phyloP scores from a whole-genome alignment of 306 rosid genomes.

The Fragaria nilgerrensis region DNA sequence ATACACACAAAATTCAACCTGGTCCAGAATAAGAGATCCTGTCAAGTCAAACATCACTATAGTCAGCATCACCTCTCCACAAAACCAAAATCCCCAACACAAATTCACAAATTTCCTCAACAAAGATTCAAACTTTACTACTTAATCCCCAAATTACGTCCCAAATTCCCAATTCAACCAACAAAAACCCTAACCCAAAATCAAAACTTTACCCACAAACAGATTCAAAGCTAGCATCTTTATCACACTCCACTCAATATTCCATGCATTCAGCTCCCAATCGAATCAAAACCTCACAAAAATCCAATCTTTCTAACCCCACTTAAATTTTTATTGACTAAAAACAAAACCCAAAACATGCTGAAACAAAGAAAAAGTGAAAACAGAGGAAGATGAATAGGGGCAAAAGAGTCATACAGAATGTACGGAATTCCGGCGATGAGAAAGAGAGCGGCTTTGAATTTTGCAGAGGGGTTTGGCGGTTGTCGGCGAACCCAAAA shows the following conservation, averaged over 20 bases:
- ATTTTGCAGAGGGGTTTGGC: constrained; percentile 20
- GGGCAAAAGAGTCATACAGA: background rate
- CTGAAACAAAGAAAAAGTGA: background rate
- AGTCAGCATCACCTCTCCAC: background rate
- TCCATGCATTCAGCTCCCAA: constrained; percentile 1
- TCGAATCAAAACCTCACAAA: background rate
- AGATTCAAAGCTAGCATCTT: background rate
- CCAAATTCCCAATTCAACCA: background rate
- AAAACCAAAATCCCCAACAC: background rate
- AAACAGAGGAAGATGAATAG: background rate
- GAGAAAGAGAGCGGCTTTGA: background rate
- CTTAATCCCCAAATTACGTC: background rate
- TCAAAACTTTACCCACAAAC: background rate
- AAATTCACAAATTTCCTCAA: background rate
- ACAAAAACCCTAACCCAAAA: background rate
- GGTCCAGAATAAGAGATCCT: constrained; percentile 7
- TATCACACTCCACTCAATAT: background rate
- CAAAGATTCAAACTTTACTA: background rate
- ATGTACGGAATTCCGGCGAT: background rate
- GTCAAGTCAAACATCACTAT: constrained; percentile 9
- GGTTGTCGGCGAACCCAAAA: constrained; percentile 21
- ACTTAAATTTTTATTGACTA: background rate
- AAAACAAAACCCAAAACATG: background rate
- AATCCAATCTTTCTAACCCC: background rate
- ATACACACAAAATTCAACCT: background rate